A percentile compares a stretch with the other conserved stretches of the same genome.
Evolutionary conservation across 192 early-diverging fungal species (phyloP).

Genomic region (Coemansia sp.): DNA sequence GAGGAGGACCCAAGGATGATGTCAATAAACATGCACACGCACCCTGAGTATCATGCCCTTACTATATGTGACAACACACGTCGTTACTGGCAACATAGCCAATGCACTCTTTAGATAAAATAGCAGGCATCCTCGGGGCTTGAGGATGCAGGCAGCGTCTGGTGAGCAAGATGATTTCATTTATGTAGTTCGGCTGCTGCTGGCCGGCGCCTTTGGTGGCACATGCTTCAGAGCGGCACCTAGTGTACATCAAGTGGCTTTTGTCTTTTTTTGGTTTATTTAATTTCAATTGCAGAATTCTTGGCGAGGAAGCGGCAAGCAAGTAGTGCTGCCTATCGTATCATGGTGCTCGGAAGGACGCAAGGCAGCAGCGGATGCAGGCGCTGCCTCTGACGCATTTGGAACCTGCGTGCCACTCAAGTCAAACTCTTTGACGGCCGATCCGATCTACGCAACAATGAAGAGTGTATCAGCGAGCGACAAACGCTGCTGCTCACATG

Average conservation of each 20-base stretch:
- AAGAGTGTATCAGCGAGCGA: neutral
- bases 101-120: neutral
- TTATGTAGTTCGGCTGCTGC: constrained; percentile 5
- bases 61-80: neutral
- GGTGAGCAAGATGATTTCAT: neutral
- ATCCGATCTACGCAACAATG: constrained; percentile 3
- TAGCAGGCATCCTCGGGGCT: neutral
- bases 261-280: neutral
- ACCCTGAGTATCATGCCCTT: neutral
- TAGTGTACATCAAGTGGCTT: constrained; percentile 7
- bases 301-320: neutral
- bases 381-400: neutral
- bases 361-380: neutral
- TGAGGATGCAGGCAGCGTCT: neutral
- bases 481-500: neutral
- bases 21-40: neutral
- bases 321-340: neutral
- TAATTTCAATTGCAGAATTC: constrained; percentile 6
- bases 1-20: neutral
- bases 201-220: constrained; percentile 2
- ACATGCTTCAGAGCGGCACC: constrained; percentile 4
- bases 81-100: constrained; percentile 7
- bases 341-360: neutral
- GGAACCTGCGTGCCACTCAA: constrained; percentile 4
- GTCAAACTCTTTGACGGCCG: neutral